Conservation (phyloP, 305 asterid genomes). For the Solanum hybrid region DNA sequence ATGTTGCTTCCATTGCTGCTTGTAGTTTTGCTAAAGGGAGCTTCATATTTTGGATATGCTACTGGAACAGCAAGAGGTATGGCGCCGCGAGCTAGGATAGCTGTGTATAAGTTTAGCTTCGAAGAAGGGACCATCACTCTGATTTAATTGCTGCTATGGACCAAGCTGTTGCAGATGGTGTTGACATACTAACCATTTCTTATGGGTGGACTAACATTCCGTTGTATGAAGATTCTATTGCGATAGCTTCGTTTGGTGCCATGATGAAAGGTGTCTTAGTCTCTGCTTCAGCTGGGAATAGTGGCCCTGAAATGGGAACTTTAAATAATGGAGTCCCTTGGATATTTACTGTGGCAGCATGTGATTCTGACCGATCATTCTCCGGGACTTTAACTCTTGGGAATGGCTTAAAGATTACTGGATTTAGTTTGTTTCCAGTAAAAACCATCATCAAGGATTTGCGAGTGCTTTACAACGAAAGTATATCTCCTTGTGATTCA, state of each 20-base stretch:
- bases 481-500: not conserved
- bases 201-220: not conserved
- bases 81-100: slow-evolving; percentile 12
- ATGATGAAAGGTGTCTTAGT: slow-evolving; percentile 12
- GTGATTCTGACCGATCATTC: not conserved
- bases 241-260: slow-evolving; percentile 16
- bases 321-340: not conserved
- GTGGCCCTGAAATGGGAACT: not conserved
- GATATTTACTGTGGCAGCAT: slow-evolving; percentile 7
- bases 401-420: slow-evolving; percentile 5
- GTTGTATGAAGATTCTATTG: not conserved
- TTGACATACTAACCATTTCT: slow-evolving; percentile 20
- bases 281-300: slow-evolving; percentile 8
- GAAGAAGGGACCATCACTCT: not conserved
- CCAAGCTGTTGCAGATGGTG: slow-evolving; percentile 17
- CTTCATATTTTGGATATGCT: slow-evolving; percentile 11
- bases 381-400: not conserved
- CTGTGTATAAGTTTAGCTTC: slow-evolving; percentile 6
- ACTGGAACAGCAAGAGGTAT: slow-evolving; percentile 12
- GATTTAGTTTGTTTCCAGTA: slow-evolving; percentile 2
- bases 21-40: slow-evolving; percentile 13
- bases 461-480: not conserved
- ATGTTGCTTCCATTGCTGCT: slow-evolving; percentile 10
- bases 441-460: not conserved
- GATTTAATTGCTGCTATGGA: slow-evolving; percentile 18